phyloP scores from a whole-genome alignment of 345 rosid genomes.

The Eucalyptus curtisii region DNA sequence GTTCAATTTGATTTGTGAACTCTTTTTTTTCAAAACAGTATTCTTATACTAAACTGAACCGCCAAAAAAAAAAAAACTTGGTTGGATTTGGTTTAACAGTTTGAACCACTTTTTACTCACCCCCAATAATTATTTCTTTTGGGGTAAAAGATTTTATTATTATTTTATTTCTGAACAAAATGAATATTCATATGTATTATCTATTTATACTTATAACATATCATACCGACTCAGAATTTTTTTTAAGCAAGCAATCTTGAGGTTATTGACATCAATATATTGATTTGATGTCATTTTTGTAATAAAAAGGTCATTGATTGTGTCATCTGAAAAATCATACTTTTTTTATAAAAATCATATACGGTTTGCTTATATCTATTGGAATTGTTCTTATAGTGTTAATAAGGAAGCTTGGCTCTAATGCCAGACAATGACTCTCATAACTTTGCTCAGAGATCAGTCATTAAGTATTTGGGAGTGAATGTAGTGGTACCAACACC shows the following conservation, averaged over 20 bases:
- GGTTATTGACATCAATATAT: background rate
- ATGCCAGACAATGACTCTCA: background rate
- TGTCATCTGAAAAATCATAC: background rate
- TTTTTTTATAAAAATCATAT: background rate
- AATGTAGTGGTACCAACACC: background rate
- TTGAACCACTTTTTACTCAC: background rate
- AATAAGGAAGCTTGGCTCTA: background rate
- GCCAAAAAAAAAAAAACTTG: background rate
- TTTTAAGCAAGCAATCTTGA: background rate
- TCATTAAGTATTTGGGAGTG: background rate
- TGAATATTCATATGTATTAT: background rate
- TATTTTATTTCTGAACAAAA: background rate
- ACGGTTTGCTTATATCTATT: background rate
- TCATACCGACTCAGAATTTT: background rate
- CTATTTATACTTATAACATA: background rate
- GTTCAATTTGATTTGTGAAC: background rate
- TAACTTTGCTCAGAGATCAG: background rate
- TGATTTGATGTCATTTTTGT: background rate
- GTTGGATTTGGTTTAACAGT: background rate
- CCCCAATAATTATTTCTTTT: background rate
- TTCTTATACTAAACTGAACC: background rate
- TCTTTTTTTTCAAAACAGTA: background rate
- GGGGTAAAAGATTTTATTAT: background rate
- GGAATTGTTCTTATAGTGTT: background rate
- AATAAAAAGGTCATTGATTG: background rate